A percentile compares a stretch with the other conserved stretches of the same genome.
Conservation (phyloP, 768 basidiomycete species). For the Lepiota venenata region DNA sequence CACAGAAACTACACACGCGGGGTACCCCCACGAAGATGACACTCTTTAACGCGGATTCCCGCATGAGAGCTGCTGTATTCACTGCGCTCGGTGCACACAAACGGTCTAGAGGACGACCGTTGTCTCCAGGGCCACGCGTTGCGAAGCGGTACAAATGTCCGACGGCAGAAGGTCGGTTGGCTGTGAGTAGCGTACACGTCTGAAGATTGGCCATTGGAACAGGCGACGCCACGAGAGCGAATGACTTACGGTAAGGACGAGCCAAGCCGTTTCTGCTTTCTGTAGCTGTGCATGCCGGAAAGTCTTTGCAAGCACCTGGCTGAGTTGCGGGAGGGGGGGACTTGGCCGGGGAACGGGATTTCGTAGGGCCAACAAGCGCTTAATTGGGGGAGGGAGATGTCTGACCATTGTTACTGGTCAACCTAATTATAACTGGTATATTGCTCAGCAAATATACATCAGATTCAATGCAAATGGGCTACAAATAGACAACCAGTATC, state of each 20-base stretch:
- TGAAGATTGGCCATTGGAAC: constrained; percentile 27
- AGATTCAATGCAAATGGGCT: background rate
- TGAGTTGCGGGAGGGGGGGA: constrained; percentile 52
- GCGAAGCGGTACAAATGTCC: constrained; percentile 81
- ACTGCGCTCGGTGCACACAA: constrained; percentile 54
- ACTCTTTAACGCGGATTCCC: constrained; percentile 88
- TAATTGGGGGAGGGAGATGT: constrained; percentile 62
- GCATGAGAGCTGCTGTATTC: constrained; percentile 78
- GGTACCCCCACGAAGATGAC: constrained; percentile 87
- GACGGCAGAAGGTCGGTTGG: constrained; percentile 76
- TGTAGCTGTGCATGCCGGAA: constrained; percentile 59
- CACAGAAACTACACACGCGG: constrained; percentile 48
- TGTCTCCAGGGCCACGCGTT: constrained; percentile 40
- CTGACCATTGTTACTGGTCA: constrained; percentile 29
- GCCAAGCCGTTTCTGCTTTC: constrained; percentile 75
- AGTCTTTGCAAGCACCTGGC: constrained; percentile 56
- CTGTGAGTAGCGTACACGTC: constrained; percentile 82
- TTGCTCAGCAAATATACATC: background rate
- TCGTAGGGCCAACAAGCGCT: constrained; percentile 67
- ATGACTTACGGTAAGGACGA: constrained; percentile 65
- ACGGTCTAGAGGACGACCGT: constrained; percentile 31
- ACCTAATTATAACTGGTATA: background rate
- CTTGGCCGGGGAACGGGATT: constrained; percentile 57
- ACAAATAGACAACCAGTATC: constrained; percentile 7
- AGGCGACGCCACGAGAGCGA: constrained; percentile 7